Base-by-base conservation (phyloP, 164 flowering plant genomes). In the Hamamelis virginiana region DNA sequence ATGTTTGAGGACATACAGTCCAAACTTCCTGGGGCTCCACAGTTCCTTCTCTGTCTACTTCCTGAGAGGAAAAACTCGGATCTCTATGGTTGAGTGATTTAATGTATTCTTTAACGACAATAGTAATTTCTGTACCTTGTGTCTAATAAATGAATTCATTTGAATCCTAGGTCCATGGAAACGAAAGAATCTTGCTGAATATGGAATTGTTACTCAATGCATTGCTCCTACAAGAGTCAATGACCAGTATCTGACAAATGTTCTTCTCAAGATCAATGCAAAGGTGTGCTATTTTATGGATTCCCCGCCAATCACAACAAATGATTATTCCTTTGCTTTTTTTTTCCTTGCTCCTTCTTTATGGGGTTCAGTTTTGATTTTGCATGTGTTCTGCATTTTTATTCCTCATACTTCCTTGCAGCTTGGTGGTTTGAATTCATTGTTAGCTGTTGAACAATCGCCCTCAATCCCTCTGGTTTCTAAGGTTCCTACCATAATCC, bases 351-450 rank as follows among this genome's bases (percentile, higher is more conserved):
- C n/a, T n/a, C n/a, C n/a, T n/a, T n/a, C n/a, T n/a, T n/a, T n/a
- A n/a, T n/a, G n/a, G n/a, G n/a, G n/a, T n/a, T n/a, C n/a, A n/a
- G n/a, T n/a, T n/a, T n/a, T n/a, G n/a, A n/a, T n/a, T n/a, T n/a
- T n/a, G n/a, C n/a, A n/a, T n/a, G n/a, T 56, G 21, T 59, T 19
- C 51, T 9, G 4, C 52, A 28, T 27, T 27, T 6, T 18, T 48
- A 11, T 28, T 58, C 65, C 58, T 18, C n/a, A 19, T 62, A 13
- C 43, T 65, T 72, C 9, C n/a, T 47, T 71, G 58, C 83, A 95
- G 98, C 89, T 95, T 66, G 97, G 98, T 68, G 98, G 98, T 2
- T 60, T 95, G 38, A 95, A 95, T 69, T 84, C 94, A 0, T 0
- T 86, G 47, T 75, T 94, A 25, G 70, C 84, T 38, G 69, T 83